phyloP scores from a whole-genome alignment of 208 protist genomes.

The Leishmania arabica region DNA sequence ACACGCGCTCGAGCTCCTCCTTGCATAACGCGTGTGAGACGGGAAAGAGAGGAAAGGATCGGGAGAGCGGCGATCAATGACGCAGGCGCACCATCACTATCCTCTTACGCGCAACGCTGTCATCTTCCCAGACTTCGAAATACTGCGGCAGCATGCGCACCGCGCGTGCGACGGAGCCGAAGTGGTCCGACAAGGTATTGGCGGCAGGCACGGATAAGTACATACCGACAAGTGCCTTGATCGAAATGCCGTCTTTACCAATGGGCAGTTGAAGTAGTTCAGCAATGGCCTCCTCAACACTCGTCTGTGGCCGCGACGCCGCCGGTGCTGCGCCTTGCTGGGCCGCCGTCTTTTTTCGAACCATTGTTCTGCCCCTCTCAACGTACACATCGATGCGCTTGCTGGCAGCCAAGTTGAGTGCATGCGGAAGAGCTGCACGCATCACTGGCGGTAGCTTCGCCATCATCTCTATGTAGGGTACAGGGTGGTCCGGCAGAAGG shows the following conservation, averaged over 20 bases:
- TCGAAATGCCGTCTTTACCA: conserved; percentile 48
- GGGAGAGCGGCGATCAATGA: neutral
- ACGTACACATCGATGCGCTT: conserved; percentile 33
- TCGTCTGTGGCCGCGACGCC: conserved; percentile 24
- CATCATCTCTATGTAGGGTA: conserved; percentile 37
- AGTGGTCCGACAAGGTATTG: conserved; percentile 51
- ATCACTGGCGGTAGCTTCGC: conserved; percentile 66
- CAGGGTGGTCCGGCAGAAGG: conserved; percentile 53
- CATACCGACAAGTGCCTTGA: conserved; percentile 48
- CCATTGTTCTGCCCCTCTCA: conserved; percentile 39
- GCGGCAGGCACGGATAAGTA: conserved; percentile 39
- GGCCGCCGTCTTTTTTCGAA: conserved; percentile 40
- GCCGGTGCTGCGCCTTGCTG: neutral
- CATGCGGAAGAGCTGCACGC: conserved; percentile 51
- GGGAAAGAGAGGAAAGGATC: neutral
- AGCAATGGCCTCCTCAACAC: conserved; percentile 74
- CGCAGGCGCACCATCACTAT: conserved; percentile 9
- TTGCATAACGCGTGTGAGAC: neutral
- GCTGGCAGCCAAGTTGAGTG: conserved; percentile 50
- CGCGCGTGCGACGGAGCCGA: conserved; percentile 51
- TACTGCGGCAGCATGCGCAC: conserved; percentile 73
- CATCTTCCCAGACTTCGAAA: conserved; percentile 30
- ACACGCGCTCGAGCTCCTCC: neutral
- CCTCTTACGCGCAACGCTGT: neutral
- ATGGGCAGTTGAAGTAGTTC: conserved; percentile 62